Base-by-base conservation (phyloP, 2,329 filamentous ascomycete species). In the Stemphylium beticola region DNA sequence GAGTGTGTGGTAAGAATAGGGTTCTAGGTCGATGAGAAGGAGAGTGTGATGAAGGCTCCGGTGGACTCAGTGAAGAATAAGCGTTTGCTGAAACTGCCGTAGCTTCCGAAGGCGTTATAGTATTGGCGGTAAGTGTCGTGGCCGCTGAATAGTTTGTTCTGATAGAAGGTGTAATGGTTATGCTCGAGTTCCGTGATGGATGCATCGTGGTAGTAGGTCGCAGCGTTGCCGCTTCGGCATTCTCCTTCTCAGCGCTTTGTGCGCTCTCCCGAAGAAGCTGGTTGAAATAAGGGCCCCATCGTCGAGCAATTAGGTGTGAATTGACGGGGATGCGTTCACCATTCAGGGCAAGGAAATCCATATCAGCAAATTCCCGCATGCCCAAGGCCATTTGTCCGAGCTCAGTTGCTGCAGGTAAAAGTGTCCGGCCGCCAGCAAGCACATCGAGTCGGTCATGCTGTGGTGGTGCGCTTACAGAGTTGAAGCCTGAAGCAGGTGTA, bases 281-380 rank as follows among this genome's bases (percentile, higher is more conserved):
- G 51, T 96, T 92, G 77, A 99, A 98, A 73, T 96, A 97, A 0
- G 92, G 92, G 0, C 95, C 95, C 95, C 95, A 99, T 70, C 95
- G 83, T 24, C 92, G 85, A 9, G 90, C 89, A 14, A 98, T 83
- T 14, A 99, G 85, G 53, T 92, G 87, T 6, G 95, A 98, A 75
- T 96, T 99, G 63, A 97, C 90, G 0, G 95, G 92, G 62, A 98
- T 92, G 15, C 93, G 86, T 72, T 97, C 93, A 18, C 93, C 93
- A 17, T 90, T 90, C 37, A 96, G 88, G 47, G 93, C 95, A 24
- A 98, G 82, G 54, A 99, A 91, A 69, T 98, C 95, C 95, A 99
- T 99, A 67, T 99, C 95, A 2, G 92, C 85, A 51, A 99, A 80
- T 74, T 98, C 95, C n/a, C 87, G 86, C 72, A 96, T 81, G 1